phyloP scores from a whole-genome alignment of 768 basidiomycete species.

The Mycena rebaudengoi region DNA sequence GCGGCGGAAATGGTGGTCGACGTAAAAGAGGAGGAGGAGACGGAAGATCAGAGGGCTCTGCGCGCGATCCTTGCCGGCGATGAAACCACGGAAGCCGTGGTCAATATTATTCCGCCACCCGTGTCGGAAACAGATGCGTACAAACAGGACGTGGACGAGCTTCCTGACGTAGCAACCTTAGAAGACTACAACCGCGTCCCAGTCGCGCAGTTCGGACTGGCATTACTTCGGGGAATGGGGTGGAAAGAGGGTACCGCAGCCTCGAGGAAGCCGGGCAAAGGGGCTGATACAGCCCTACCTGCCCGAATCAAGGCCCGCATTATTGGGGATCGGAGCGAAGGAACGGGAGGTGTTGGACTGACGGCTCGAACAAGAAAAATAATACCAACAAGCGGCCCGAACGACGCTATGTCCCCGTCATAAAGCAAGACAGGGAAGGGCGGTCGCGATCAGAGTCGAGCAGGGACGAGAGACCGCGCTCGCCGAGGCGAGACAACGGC shows the following conservation, averaged over 20 bases:
- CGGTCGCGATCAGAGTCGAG: slow-evolving; percentile 28
- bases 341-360: slow-evolving; percentile 77
- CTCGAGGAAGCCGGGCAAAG: slow-evolving; percentile 64
- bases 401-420: slow-evolving; percentile 83
- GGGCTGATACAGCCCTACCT: slow-evolving; percentile 82
- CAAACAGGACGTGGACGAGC: slow-evolving; percentile 80
- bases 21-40: slow-evolving; percentile 54
- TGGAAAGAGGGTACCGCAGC: slow-evolving; percentile 89
- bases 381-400: slow-evolving; percentile 60
- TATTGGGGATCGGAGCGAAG: slow-evolving; percentile 95
- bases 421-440: slow-evolving; percentile 71
- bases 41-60: slow-evolving; percentile 84
- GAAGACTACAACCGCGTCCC: slow-evolving; percentile 93
- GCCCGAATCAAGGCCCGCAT: slow-evolving; percentile 81
- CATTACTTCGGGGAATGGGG: slow-evolving; percentile 95
- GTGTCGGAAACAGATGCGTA: slow-evolving; percentile 86
- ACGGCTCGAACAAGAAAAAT: slow-evolving; percentile 66
- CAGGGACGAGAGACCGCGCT: slow-evolving; percentile 43
- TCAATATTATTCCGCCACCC: slow-evolving; percentile 73
- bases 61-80: slow-evolving; percentile 77
- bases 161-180: slow-evolving; percentile 78
- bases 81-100: slow-evolving; percentile 46
- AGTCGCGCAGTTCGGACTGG: slow-evolving; percentile 91
- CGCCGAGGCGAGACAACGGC: slow-evolving; percentile 40
- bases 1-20: slow-evolving; percentile 34